Evolutionary conservation across 352 stramenopile genomes (phyloP), one percentile per base, ranked within the genome.

Genomic region (Plasmopara muralis): DNA sequence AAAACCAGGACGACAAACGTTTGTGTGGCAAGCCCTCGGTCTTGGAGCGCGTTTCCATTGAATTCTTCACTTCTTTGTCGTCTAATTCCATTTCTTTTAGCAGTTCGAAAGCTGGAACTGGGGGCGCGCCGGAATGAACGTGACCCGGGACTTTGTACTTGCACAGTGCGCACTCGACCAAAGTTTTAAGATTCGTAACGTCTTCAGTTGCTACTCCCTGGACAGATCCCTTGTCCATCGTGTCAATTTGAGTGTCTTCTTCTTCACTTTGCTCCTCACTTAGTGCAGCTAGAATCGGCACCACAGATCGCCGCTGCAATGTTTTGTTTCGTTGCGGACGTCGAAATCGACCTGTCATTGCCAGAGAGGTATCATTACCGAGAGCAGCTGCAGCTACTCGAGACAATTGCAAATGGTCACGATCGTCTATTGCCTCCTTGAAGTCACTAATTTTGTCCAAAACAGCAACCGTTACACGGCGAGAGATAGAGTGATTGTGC

Each of bases 81-180:
- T 60, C 9, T 33, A 6, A 18, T 15, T 31, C 14, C 40, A 16
- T 14, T 15, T 41, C 45, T 10, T 44, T 50, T 40, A 28, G 15
- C 2, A 34, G 12, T 10, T 46, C 41, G 2, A 46, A 20, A 46
- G 28, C 9, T 12, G 41, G 20, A 46, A 20, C 16, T 25, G 20
- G 20, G 20, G 20, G 20, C 20, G 20, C 20, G 1, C 20, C 20
- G 20, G 25, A 9, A 13, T 57, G 43, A 18, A 54, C 50, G 15
- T 46, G 75, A 5, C 75, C 75, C 5, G 68, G 30, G 0, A 86
- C 75, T 16, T 82, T 79, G 57, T 81, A 82, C 56, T 83, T 79
- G 66, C 73, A 84, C 37, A 85, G 50, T 1, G 60, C 67, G 25
- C 74, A 85, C 44, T 69, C 63, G 10, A 68, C 48, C 25, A 62